A percentile compares a stretch with the other conserved stretches of the same genome.
phyloP scores from a whole-genome alignment of 1,139 yeast species.

The Candida sp. region DNA sequence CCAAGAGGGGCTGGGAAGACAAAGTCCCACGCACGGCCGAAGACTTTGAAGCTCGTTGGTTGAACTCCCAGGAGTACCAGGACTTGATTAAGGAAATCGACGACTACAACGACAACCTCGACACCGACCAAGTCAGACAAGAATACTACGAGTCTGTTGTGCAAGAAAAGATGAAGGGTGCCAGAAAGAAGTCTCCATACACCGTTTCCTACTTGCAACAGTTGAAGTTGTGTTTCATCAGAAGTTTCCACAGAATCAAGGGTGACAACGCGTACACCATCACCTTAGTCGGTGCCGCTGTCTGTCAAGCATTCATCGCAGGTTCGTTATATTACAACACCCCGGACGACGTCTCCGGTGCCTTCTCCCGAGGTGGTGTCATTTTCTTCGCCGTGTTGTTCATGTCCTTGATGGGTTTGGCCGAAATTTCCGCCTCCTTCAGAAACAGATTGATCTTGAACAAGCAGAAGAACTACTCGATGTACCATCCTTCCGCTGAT shows the following conservation, averaged over 20 bases:
- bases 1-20: constrained; percentile 52
- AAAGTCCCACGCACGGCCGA: constrained; percentile 60
- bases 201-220: constrained; percentile 51
- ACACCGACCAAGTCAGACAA: constrained; percentile 40
- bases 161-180: constrained; percentile 46
- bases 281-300: constrained; percentile 49
- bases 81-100: constrained; percentile 42
- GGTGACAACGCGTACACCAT: constrained; percentile 56
- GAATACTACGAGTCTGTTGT: constrained; percentile 38
- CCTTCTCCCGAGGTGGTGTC: constrained; percentile 63
- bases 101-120: constrained; percentile 37
- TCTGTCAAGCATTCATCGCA: constrained; percentile 52
- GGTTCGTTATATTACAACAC: constrained; percentile 57
- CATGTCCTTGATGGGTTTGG: constrained; percentile 58
- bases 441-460: constrained; percentile 54
- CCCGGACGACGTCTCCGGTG: constrained; percentile 45
- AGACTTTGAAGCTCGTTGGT: constrained; percentile 63
- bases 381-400: constrained; percentile 56
- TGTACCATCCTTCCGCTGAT: constrained; percentile 66
- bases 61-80: constrained; percentile 51
- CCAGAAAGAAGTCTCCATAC: constrained; percentile 46
- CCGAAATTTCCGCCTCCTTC: constrained; percentile 55
- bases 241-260: constrained; percentile 55
- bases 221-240: constrained; percentile 44
- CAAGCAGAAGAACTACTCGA: constrained; percentile 59